Evolutionary conservation across 2,329 filamentous ascomycete genomes (phyloP), one percentile per base, ranked within the genome.

Genomic region (Neofusicoccum cordaticola): DNA sequence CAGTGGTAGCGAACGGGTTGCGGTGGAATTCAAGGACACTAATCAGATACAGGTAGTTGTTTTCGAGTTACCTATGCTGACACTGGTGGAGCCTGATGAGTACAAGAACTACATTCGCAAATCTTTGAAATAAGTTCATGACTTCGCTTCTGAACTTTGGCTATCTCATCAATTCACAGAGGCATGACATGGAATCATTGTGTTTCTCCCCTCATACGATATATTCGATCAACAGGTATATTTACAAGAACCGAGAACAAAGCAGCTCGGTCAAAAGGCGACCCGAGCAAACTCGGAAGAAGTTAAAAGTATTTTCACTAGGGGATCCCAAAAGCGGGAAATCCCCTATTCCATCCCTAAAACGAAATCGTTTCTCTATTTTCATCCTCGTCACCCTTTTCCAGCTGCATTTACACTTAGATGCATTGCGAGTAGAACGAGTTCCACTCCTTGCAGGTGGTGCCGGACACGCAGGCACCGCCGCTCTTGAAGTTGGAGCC

Each of bases 351-450:
- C 27, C 27, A 31, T 31, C 37, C 37, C 37, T 15, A 39, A 11
- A 39, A 15, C 37, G 37, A 39, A 39, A 44, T 44, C 42, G 17
- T 37, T 19, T 19, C 7, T 15, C 37, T n/a, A 12, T 35, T 12
- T n/a, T 12, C 3, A 44, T 17, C 19, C 7, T 15, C 41, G 47
- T 37, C 27, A 37, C 11, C n/a, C 5, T 44, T 15, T 8, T 17
- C 13, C 12, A 4, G 15, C 13, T 44, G 27, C 15, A 2, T 44
- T 44, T 44, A n/a, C 17, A 19, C 47, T 27, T 13, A 27, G 53
- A 52, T 31, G 65, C 79, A 81, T 71, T 81, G 79, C 34, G 67
- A 74, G 69, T 81, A 81, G 68, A 76, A 81, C 1, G 70, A 67
- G 70, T 80, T 80, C 42, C 61, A 67, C 1, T 67, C 66, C 39